Evolutionary conservation across 1,284 basidiomycete genomes (phyloP).

Genomic region (Cutaneotrichosporon sp.): DNA sequence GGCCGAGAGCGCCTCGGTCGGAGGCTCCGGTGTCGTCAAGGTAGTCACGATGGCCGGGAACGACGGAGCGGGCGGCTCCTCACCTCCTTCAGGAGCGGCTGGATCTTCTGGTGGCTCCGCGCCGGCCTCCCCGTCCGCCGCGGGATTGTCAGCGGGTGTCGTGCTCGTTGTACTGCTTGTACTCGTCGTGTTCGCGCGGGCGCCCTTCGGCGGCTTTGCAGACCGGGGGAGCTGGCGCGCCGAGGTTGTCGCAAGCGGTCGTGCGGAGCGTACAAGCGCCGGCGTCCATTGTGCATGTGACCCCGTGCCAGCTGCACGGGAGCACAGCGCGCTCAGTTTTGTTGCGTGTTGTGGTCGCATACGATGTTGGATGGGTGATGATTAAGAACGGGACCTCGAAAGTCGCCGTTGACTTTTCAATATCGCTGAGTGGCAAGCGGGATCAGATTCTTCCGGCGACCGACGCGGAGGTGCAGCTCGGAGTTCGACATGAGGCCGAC

Average conservation of each 20-base stretch:
- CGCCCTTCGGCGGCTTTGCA: neutral
- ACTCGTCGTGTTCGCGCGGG: neutral
- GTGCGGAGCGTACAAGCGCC: neutral
- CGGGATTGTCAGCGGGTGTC: neutral
- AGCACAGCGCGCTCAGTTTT: constrained; percentile 6
- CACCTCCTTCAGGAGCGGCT: neutral
- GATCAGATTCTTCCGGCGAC: no score
- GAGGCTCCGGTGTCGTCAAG: constrained; percentile 7
- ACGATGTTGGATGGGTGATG: neutral
- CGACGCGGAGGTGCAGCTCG: no score
- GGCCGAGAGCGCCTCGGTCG: constrained; percentile 5
- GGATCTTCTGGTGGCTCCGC: neutral
- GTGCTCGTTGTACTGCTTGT: no score
- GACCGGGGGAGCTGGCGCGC: constrained; percentile 1
- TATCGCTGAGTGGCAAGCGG: neutral
- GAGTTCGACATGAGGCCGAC: no score
- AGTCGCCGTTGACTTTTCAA: neutral
- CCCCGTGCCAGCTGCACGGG: constrained; percentile 2
- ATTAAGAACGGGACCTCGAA: neutral
- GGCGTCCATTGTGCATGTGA: neutral
- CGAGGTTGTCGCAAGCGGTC: constrained; percentile 4
- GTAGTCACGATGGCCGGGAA: constrained; percentile 19
- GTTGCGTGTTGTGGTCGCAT: constrained; percentile 10
- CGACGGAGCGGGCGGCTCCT: neutral
- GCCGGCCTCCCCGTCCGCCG: neutral